Conservation (phyloP, 2,329 filamentous ascomycete genomes). For the Fusarium sp. region DNA sequence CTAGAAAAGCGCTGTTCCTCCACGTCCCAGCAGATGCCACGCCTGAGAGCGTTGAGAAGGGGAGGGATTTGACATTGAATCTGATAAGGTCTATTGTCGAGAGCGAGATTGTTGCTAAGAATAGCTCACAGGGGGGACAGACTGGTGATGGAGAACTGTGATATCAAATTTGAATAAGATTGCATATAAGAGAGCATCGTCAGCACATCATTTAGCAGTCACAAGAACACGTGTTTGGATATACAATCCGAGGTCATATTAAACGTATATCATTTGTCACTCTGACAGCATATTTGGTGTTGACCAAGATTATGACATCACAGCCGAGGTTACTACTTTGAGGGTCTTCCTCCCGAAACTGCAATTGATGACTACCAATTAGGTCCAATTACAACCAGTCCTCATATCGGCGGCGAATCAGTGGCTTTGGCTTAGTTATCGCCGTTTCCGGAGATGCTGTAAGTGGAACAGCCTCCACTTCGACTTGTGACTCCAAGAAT, state of each 20-base stretch:
- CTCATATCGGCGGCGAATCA: slow-evolving; percentile 21
- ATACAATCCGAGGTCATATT: neutral
- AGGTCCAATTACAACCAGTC: neutral
- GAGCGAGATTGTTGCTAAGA: slow-evolving; percentile 56
- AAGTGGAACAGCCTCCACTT: slow-evolving; percentile 23
- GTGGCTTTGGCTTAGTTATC: slow-evolving; percentile 29
- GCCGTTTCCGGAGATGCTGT: slow-evolving; percentile 25
- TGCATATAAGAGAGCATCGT: neutral
- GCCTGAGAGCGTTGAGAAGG: slow-evolving; percentile 61
- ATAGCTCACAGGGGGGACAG: slow-evolving; percentile 15
- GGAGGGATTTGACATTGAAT: slow-evolving; percentile 65
- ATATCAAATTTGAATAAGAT: neutral
- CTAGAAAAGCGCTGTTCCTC: slow-evolving; percentile 73
- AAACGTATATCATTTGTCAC: neutral
- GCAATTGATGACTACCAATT: slow-evolving; percentile 1
- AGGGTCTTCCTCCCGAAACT: neutral
- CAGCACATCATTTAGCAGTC: neutral
- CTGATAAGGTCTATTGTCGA: slow-evolving; percentile 70
- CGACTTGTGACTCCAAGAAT: slow-evolving; percentile 12
- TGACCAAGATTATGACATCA: slow-evolving; percentile 23
- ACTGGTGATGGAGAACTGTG: slow-evolving; percentile 10
- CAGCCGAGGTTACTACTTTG: neutral
- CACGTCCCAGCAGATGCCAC: slow-evolving; percentile 76
- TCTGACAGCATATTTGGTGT: neutral
- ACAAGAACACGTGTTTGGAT: neutral